Evolutionary conservation across 768 basidiomycete species (phyloP).

Genomic region (Zangia roseola): DNA sequence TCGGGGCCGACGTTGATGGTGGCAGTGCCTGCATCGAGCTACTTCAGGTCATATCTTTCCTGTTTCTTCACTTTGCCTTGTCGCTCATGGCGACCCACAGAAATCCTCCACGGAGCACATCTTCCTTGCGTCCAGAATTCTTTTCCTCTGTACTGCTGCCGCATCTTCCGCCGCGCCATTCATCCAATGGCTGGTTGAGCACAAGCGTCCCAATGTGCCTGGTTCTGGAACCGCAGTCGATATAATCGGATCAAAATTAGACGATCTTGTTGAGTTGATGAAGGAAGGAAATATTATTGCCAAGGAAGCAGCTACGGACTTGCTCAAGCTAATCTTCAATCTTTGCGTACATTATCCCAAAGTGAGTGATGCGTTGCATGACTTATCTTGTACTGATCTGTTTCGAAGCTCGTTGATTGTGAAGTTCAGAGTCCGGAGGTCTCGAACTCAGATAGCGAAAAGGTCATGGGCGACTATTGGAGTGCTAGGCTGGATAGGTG

Average conservation of each 20-base stretch:
- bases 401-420: conserved; percentile 37
- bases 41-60: conserved; percentile 51
- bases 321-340: conserved; percentile 85
- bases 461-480: conserved; percentile 76
- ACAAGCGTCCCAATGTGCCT: conserved; percentile 48
- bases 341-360: conserved; percentile 79
- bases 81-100: conserved; percentile 37
- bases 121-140: conserved; percentile 73
- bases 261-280: conserved; percentile 49
- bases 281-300: conserved; percentile 41
- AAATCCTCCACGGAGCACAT: conserved; percentile 64
- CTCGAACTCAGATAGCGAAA: conserved; percentile 25
- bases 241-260: conserved; percentile 59
- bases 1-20: conserved; percentile 60
- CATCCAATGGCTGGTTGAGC: conserved; percentile 63
- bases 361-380: conserved; percentile 34
- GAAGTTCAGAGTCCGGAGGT: conserved; percentile 40
- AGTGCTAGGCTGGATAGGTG: conserved; percentile 69
- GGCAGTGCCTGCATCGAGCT: conserved; percentile 54
- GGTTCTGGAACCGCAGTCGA: conserved; percentile 52
- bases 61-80: conserved; percentile 15
- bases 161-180: conserved; percentile 42
- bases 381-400: not conserved
- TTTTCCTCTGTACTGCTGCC: conserved; percentile 70
- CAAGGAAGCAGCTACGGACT: conserved; percentile 74